Base-by-base conservation (phyloP, 257 asterid species). In the Salvia hispanica region DNA sequence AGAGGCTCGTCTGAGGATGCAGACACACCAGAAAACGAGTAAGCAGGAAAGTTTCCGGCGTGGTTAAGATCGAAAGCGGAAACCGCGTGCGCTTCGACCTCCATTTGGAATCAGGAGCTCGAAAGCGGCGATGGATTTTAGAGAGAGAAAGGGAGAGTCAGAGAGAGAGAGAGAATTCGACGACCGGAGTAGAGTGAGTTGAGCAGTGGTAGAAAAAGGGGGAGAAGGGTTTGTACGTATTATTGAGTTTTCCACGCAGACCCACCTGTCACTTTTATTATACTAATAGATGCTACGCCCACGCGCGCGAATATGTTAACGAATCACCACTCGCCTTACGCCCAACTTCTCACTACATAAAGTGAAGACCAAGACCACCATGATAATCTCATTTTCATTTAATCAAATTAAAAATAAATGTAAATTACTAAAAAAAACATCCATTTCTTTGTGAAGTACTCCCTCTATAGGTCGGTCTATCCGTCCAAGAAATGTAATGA, bases 61-160 rank as follows among this genome's bases (percentile, higher is more conserved):
- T 12, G 76, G 28, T 21, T 75, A 58, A 75, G 83, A 51, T 84
- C 85, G 71, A 80, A 81, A 51, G 76, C 12, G 45, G 85, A 64
- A 46, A 66, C 74, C 47, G 82, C 58, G 73, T 77, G 92, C 37
- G 89, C 40, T 63, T 91, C 82, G 58, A 83, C 85, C 75, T 83
- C 95, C 93, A 86, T 85, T 44, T 54, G 50, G 14, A 36, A 39
- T 25, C 28, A 64, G 14, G 13, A 45, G 45, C 14, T 53, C 54
- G 36, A 51, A 10, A 53, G 42, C 39, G 8, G 39, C 37, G 43
- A 72, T 5, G 50, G 3, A 7, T 10, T 57, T 46, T 6, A 52
- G 53, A 10, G 72, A 39, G 62, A 45, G 57, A 72, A 6, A 52
- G 53, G 7, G 72, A 39, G 62, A 45, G 65, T n/a, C n/a, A n/a